Evolutionary conservation across 1,139 yeast species (phyloP).

Genomic region (Lodderomyces margitis): DNA sequence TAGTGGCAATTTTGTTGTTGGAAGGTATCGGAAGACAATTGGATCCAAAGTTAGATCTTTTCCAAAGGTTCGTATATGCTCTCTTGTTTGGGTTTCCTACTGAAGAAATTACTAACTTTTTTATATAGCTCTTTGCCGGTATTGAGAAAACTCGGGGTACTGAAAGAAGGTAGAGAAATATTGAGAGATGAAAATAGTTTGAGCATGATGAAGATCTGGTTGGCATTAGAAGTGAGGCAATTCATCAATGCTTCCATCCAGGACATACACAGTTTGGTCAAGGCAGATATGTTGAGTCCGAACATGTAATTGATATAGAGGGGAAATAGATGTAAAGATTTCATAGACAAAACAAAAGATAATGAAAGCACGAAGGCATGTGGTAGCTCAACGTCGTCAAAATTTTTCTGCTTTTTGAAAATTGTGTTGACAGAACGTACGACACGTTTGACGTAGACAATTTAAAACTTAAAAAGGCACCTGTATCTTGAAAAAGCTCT

Average conservation of each 20-base stretch:
- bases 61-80: constrained; percentile 87
- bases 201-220: constrained; percentile 88
- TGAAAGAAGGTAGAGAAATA: constrained; percentile 62
- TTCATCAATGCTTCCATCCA: constrained; percentile 82
- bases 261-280: constrained; percentile 58
- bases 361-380: no score
- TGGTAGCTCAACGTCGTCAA: not conserved
- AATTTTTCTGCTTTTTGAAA: not conserved
- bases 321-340: not conserved
- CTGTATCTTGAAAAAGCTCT: no score
- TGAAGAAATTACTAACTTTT: constrained; percentile 20
- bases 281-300: constrained; percentile 52
- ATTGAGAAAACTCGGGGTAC: constrained; percentile 74
- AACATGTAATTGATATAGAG: constrained; percentile 25
- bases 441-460: no score
- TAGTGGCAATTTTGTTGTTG: constrained; percentile 80
- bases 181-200: constrained; percentile 58
- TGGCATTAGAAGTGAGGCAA: constrained; percentile 85
- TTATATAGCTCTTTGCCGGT: constrained; percentile 78
- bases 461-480: no score
- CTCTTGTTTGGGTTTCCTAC: constrained; percentile 59
- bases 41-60: constrained; percentile 88
- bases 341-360: no score
- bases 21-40: constrained; percentile 96
- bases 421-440: not conserved